Evolutionary conservation across 495 filamentous ascomycete species (phyloP).

Genomic region (Viridothelium virens): DNA sequence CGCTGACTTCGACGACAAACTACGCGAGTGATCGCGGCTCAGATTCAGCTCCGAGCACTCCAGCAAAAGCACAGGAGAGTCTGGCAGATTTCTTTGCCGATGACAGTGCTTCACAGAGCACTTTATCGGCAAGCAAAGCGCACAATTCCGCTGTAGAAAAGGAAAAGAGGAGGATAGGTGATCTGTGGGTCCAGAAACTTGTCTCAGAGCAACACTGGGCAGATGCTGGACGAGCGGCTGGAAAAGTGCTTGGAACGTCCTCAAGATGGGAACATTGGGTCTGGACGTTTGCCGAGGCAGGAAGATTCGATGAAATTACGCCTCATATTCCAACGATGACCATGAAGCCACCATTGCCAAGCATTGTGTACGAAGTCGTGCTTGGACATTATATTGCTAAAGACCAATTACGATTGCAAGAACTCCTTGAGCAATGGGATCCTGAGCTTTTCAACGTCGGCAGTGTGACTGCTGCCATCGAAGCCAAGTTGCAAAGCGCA

Average conservation of each 20-base stretch:
- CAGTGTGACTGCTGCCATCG: conserved; percentile 59
- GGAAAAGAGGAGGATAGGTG: conserved; percentile 87
- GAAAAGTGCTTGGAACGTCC: conserved; percentile 69
- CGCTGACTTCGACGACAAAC: conserved; percentile 38
- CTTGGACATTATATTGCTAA: conserved; percentile 74
- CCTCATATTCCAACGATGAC: conserved; percentile 67
- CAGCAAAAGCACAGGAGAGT: conserved; percentile 45
- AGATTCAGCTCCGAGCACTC: conserved; percentile 41
- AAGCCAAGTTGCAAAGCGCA: conserved; percentile 61
- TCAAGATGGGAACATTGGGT: conserved; percentile 91
- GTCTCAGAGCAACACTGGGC: conserved; percentile 65
- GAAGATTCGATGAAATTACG: conserved; percentile 82
- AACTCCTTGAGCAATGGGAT: conserved; percentile 79
- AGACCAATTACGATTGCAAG: conserved; percentile 59
- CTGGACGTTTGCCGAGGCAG: conserved; percentile 74
- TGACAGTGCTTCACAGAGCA: conserved; percentile 52
- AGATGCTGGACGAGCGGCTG: conserved; percentile 66
- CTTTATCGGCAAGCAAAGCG: conserved; percentile 33
- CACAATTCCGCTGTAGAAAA: conserved; percentile 61
- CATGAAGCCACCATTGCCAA: conserved; percentile 68
- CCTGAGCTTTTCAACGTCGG: conserved; percentile 72
- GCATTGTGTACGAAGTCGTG: conserved; percentile 76
- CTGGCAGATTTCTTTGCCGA: conserved; percentile 67
- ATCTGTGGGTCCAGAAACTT: conserved; percentile 83
- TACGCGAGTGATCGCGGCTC: conserved; percentile 21